Base-by-base conservation (phyloP, 2,329 filamentous ascomycete genomes). In the Venturia asperata region DNA sequence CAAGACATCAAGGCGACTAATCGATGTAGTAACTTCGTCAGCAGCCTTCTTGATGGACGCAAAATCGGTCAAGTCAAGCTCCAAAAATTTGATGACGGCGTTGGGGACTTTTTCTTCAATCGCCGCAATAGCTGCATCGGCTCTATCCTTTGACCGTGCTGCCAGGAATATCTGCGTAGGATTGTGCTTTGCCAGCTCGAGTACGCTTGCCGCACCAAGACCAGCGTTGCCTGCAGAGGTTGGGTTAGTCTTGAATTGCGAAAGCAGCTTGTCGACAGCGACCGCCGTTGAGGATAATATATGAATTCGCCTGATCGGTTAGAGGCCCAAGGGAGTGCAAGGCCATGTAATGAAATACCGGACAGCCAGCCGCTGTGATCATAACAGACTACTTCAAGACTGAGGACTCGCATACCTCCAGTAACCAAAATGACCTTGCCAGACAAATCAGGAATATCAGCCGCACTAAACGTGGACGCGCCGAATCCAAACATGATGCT, bases 351-450 rank as follows among this genome's bases (percentile, higher is more conserved):
- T 21, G 24, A 17, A 6, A 30, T n/a, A n/a, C n/a, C n/a, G n/a
- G n/a, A n/a, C n/a, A n/a, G n/a, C n/a, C 3, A 5, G 49, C 49
- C 2, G 30, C 11, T 1, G 4, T 55, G 24, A 24, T 34, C 10
- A 3, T 34, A 17, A 7, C 3, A 6, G n/a, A n/a, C n/a, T n/a
- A n/a, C n/a, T n/a, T n/a, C n/a, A n/a, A n/a, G n/a, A n/a, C n/a
- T n/a, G n/a, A n/a, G 10, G 49, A 55, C 49, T 58, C 30, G 30
- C 52, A 13, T 82, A 64, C 74, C 76, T 64, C 78, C 78, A n/a
- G 78, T 80, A 1, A 80, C 75, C 0, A 80, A 67, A 15, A 77
- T 75, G 21, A 78, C 74, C 68, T 79, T 78, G 62, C 74, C 77
- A 13, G 70, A 70, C 5, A 80, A 72, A 49, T 74, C 70, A 6